These are phyloP conservation scores for Moricandia moricandioides DNA, from an alignment of 345 rosid genomes.

Conservation along the genomic window DNA sequence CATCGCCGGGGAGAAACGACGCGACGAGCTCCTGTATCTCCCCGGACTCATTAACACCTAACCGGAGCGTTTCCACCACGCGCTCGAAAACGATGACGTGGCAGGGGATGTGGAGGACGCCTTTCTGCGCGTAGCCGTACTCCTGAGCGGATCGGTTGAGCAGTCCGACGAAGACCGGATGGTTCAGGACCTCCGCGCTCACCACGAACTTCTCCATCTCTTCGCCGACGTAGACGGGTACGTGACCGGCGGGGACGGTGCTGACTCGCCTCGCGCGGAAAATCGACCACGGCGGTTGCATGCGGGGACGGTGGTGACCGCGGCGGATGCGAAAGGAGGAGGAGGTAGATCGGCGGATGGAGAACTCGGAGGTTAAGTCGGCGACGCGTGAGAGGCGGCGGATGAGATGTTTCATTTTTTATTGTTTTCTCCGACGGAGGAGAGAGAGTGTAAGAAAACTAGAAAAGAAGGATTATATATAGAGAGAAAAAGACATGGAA, in stretches of 20 bases:
- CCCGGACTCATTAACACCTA: constrained; percentile 29
- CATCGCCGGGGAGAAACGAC: constrained; percentile 37
- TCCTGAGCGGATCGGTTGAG: constrained; percentile 85
- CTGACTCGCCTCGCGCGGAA: constrained; percentile 26
- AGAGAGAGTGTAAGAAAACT: constrained; percentile 2
- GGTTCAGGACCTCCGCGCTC: constrained; percentile 80
- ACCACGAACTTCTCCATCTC: constrained; percentile 92
- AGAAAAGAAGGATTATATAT: constrained; percentile 1
- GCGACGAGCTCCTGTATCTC: constrained; percentile 13
- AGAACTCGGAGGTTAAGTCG: constrained; percentile 56
- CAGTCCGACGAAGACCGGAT: constrained; percentile 66
- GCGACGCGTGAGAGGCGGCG: constrained; percentile 88
- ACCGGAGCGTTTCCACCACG: constrained; percentile 70
- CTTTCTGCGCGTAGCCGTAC: constrained; percentile 93
- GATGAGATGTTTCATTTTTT: constrained; percentile 76
- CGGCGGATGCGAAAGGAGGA: constrained; percentile 24
- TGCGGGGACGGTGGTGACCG: constrained; percentile 26
- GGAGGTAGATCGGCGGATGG: constrained; percentile 49
- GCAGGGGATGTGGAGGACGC: constrained; percentile 90
- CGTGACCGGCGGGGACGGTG: constrained; percentile 76
- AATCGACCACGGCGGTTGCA: constrained; percentile 25
- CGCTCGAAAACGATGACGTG: constrained; percentile 81
- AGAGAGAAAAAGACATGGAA: constrained; percentile 30
- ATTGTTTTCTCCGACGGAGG: constrained; percentile 1
- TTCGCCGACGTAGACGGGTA: constrained; percentile 92